Conservation (phyloP, 345 rosid genomes). For the Iberis pinnata region DNA sequence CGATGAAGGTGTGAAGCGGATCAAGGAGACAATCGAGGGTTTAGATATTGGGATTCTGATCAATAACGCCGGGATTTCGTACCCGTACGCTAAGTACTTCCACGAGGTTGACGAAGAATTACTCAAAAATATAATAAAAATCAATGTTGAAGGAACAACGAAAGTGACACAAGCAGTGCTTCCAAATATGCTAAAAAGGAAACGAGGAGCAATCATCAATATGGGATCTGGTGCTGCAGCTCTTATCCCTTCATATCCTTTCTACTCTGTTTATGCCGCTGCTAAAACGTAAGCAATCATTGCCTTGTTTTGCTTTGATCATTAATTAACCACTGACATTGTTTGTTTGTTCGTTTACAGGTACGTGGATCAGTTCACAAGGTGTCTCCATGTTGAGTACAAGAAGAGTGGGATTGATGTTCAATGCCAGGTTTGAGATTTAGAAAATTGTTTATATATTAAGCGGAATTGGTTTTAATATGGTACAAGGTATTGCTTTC, state of each 20-base stretch:
- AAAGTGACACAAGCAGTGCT: slow-evolving; percentile 84
- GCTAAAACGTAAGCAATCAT: slow-evolving; percentile 62
- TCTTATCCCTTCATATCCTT: slow-evolving; percentile 91
- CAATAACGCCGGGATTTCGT: slow-evolving; percentile 86
- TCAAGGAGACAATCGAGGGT: slow-evolving; percentile 58
- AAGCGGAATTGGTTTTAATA: no score
- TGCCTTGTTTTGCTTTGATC: neutral
- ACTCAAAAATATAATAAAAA: slow-evolving; percentile 51
- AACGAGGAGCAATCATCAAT: slow-evolving; percentile 84
- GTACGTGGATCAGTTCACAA: slow-evolving; percentile 87
- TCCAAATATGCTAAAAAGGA: slow-evolving; percentile 74
- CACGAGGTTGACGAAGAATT: slow-evolving; percentile 80
- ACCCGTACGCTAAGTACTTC: slow-evolving; percentile 88
- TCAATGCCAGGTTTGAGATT: slow-evolving; percentile 73
- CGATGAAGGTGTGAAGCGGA: slow-evolving; percentile 60
- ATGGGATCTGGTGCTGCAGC: slow-evolving; percentile 93
- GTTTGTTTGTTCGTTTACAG: slow-evolving; percentile 32
- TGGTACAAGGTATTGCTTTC: no score
- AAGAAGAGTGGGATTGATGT: slow-evolving; percentile 74
- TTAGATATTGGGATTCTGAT: slow-evolving; percentile 77
- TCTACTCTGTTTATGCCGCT: slow-evolving; percentile 85
- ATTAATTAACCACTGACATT: slow-evolving; percentile 8
- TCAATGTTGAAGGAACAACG: slow-evolving; percentile 88
- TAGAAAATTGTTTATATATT: no score
- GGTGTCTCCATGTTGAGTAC: slow-evolving; percentile 86